Evolutionary conservation across 2,329 filamentous ascomycete genomes (phyloP).

Genomic region (Trichoderma koningiopsis): DNA sequence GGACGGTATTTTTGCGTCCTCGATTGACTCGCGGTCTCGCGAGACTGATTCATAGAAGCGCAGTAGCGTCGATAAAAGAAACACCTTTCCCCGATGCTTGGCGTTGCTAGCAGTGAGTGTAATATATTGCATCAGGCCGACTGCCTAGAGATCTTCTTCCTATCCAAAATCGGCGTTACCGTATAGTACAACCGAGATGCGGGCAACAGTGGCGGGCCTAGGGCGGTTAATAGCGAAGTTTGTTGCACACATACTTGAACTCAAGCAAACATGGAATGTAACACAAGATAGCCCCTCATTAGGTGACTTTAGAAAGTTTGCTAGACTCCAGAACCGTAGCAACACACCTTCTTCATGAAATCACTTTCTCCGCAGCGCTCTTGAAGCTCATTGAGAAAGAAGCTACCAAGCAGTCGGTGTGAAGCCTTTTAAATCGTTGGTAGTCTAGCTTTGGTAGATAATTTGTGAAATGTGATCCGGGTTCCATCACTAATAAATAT

Average conservation of each 20-base stretch:
- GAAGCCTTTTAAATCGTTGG: slow-evolving; percentile 39
- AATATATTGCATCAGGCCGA: not conserved
- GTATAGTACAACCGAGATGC: not conserved
- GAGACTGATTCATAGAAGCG: not conserved
- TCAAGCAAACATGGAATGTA: not conserved
- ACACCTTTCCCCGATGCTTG: not conserved
- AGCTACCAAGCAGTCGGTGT: not conserved
- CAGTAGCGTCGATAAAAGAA: not conserved
- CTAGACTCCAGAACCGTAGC: not conserved
- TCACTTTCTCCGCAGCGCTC: not conserved
- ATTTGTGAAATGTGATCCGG: not conserved
- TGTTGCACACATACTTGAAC: not conserved
- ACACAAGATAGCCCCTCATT: not conserved
- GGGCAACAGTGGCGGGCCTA: not conserved
- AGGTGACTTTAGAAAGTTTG: not conserved
- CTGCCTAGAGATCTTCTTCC: not conserved
- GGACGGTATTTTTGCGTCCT: not conserved
- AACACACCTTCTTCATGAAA: not conserved
- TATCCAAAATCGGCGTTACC: not conserved
- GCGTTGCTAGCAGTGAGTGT: not conserved
- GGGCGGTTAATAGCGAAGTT: not conserved
- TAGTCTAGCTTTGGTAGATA: not conserved
- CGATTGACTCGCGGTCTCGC: not conserved
- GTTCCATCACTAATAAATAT: not conserved
- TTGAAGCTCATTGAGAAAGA: not conserved